A percentile compares a stretch with the other conserved stretches of the same genome.
Evolutionary conservation across 1,284 basidiomycete species (phyloP).

Genomic region (Ustilago loliicola): DNA sequence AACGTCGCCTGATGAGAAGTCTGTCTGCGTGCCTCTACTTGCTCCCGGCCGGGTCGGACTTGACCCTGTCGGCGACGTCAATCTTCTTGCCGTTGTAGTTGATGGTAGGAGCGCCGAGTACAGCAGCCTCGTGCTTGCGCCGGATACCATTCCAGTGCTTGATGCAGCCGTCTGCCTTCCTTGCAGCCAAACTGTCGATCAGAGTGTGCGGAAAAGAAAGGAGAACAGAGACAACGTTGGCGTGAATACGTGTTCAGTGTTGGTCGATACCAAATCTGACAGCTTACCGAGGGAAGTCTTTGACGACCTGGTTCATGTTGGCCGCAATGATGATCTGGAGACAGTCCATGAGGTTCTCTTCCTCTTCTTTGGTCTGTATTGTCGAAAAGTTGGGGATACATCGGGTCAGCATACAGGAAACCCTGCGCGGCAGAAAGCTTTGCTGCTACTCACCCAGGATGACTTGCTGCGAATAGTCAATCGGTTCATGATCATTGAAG

Average conservation of each 20-base stretch:
- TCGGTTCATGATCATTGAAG: neutral
- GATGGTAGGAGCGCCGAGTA: neutral
- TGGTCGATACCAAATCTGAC: neutral
- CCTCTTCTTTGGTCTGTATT: constrained; percentile 27
- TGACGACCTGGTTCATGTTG: constrained; percentile 16
- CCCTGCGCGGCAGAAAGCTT: too few species aligned
- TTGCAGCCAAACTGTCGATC: neutral
- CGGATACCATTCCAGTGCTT: constrained; percentile 5
- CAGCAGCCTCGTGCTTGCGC: neutral
- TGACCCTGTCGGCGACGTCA: neutral
- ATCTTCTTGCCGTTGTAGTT: constrained; percentile 7
- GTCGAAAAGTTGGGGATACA: neutral
- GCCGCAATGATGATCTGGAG: neutral
- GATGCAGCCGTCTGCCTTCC: neutral
- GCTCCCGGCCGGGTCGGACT: neutral
- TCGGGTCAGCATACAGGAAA: neutral
- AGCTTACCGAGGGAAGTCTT: constrained; percentile 18
- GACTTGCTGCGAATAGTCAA: neutral
- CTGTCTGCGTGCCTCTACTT: neutral
- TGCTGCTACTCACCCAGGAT: neutral
- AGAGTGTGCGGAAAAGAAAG: neutral
- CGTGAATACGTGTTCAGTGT: neutral
- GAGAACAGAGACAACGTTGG: neutral
- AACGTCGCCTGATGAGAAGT: too few species aligned
- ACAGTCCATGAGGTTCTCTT: constrained; percentile 16